phyloP scores from a whole-genome alignment of 352 stramenopile species.

The Phytopythium oedochilum region DNA sequence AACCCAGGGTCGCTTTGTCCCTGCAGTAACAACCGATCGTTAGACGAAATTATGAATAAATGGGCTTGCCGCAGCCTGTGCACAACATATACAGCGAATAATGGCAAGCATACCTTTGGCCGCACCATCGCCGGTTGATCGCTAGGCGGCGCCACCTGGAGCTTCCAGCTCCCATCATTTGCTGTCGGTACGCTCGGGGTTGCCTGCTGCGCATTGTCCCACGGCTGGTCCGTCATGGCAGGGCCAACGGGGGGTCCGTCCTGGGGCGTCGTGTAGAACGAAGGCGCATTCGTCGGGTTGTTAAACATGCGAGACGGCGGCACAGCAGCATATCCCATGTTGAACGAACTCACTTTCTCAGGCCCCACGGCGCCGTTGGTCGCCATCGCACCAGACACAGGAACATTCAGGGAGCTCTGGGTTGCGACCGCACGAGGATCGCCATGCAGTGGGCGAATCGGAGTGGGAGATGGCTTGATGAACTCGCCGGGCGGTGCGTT shows the following conservation, averaged over 20 bases:
- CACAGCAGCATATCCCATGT: conserved; percentile 20
- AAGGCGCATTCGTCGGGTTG: conserved; percentile 45
- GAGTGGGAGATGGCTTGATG: conserved; percentile 58
- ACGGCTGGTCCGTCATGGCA: conserved; percentile 31
- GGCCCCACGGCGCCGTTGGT: not conserved
- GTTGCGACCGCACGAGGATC: conserved; percentile 41
- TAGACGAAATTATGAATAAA: not conserved
- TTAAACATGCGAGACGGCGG: conserved; percentile 57
- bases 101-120: not conserved
- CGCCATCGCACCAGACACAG: not conserved
- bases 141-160: conserved; percentile 8
- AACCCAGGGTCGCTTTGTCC: conserved; percentile 33
- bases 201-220: conserved; percentile 9
- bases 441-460: conserved; percentile 64
- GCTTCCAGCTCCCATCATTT: conserved; percentile 21
- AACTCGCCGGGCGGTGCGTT: conserved; percentile 25
- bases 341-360: not conserved
- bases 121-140: not conserved
- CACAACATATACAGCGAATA: not conserved
- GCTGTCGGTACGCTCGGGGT: not conserved
- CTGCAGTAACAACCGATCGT: not conserved
- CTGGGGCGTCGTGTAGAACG: conserved; percentile 52
- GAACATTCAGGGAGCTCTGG: not conserved
- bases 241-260: conserved; percentile 31
- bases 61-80: not conserved